Conservation (phyloP, 2,329 filamentous ascomycete species). For the Trichophyton simii region DNA sequence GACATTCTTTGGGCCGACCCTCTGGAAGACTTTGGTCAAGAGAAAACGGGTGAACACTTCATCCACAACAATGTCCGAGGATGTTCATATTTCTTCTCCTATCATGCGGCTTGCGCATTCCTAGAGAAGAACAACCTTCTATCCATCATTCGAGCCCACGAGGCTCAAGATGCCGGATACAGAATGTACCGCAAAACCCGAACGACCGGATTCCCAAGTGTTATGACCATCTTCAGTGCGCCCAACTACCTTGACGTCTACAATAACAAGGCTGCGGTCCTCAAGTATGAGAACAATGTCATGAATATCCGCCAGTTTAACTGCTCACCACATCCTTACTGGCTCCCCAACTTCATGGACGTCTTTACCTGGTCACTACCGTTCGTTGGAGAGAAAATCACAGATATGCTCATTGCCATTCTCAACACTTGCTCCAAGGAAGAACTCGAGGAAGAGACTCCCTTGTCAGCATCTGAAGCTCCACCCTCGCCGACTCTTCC, state of each 20-base stretch:
- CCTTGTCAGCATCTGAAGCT: conserved; percentile 56
- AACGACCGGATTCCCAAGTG: conserved; percentile 94
- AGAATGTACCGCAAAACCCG: conserved; percentile 98
- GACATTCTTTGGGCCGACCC: conserved; percentile 98
- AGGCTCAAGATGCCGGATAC: conserved; percentile 96
- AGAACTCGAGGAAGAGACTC: conserved; percentile 80
- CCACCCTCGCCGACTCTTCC: conserved; percentile 47
- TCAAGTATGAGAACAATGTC: conserved; percentile 99
- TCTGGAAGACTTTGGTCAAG: conserved; percentile 94
- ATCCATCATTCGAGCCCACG: conserved; percentile 92
- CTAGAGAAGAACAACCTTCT: conserved; percentile 97
- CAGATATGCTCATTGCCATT: conserved; percentile 98
- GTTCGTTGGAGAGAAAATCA: conserved; percentile 98
- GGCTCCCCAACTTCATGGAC: conserved; percentile 99
- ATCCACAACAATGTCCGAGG: conserved; percentile 96
- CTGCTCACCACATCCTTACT: conserved; percentile 97
- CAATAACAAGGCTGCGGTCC: conserved; percentile 97
- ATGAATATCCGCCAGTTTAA: conserved; percentile 99
- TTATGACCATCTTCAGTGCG: conserved; percentile 99
- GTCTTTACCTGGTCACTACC: conserved; percentile 99
- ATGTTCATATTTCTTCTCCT: conserved; percentile 99
- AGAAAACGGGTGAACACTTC: conserved; percentile 96
- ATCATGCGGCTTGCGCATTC: conserved; percentile 91
- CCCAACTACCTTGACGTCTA: conserved; percentile 98
- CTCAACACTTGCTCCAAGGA: conserved; percentile 99